phyloP scores from a whole-genome alignment of 1,284 basidiomycete genomes.

The Papiliotrema fonsecae region DNA sequence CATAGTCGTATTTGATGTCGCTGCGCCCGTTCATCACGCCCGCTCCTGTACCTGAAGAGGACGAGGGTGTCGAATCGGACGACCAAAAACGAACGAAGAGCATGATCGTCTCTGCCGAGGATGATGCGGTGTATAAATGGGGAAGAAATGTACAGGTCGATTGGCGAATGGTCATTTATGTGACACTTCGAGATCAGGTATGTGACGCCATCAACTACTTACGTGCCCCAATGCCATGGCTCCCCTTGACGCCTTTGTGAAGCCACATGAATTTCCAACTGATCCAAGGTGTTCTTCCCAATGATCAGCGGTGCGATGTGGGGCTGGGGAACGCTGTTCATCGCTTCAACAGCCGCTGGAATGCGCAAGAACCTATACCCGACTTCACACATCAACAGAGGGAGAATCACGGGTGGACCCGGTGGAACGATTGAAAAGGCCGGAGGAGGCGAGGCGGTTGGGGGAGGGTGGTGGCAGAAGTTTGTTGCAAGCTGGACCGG shows the following conservation, averaged over 20 bases:
- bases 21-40: conserved; percentile 36
- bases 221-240: neutral
- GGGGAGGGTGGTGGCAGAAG: conserved; percentile 30
- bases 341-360: conserved; percentile 21
- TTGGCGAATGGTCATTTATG: conserved; percentile 37
- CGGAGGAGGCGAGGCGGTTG: conserved; percentile 34
- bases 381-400: conserved; percentile 23
- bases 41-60: conserved; percentile 15
- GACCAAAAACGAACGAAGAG: conserved; percentile 16
- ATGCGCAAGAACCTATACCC: conserved; percentile 33
- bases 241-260: too few species aligned
- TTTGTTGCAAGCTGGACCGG: conserved; percentile 32
- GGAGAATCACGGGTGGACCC: conserved; percentile 31
- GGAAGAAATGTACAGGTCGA: conserved; percentile 38
- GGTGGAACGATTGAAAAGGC: conserved; percentile 20
- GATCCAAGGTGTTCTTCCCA: conserved; percentile 28
- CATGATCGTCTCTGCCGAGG: conserved; percentile 23
- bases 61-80: conserved; percentile 1
- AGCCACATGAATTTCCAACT: neutral
- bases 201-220: conserved; percentile 11
- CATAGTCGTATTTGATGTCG: conserved; percentile 39
- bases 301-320: conserved; percentile 45
- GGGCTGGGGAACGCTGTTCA: conserved; percentile 35
- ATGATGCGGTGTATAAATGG: conserved; percentile 39
- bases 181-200: conserved; percentile 47